Conservation (phyloP, 176 grass and related monocot genomes). For the Lolium rigidum region DNA sequence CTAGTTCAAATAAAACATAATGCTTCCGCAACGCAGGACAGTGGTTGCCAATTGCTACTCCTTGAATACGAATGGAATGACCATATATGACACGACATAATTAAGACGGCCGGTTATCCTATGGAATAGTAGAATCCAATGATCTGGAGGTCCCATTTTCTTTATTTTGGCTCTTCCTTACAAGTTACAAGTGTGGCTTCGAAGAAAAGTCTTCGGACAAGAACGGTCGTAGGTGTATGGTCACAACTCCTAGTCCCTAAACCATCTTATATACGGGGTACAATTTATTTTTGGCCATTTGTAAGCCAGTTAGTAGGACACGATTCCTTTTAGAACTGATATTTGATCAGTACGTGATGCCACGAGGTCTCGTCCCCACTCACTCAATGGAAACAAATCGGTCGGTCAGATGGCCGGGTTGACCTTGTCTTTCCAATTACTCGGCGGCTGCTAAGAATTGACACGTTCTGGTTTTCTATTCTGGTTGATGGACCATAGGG, state of each 20-base stretch:
- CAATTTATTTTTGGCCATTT: too few relatives aligned
- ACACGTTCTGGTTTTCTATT: constrained; percentile 49
- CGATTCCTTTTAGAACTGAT: too few relatives aligned
- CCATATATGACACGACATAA: neutral
- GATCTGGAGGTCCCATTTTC: neutral
- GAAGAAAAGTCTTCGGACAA: constrained; percentile 16
- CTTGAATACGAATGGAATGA: neutral
- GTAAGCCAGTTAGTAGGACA: too few relatives aligned
- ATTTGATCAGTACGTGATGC: neutral
- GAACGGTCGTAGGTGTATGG: neutral
- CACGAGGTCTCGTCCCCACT: neutral
- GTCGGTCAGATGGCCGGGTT: neutral
- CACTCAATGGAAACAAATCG: neutral
- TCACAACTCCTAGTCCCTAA: neutral
- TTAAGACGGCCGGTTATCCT: too few relatives aligned
- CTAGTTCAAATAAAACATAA: too few relatives aligned
- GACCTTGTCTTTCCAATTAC: neutral
- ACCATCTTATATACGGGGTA: too few relatives aligned
- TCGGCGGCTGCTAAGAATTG: constrained; percentile 2
- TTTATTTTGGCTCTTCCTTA: neutral
- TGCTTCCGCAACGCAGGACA: too few relatives aligned
- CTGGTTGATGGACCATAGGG: constrained; percentile 21
- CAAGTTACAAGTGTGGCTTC: neutral
- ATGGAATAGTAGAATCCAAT: neutral
- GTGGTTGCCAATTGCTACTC: neutral